phyloP scores from a whole-genome alignment of 2,329 filamentous ascomycete species.

The Torrubiella hemipterigena region DNA sequence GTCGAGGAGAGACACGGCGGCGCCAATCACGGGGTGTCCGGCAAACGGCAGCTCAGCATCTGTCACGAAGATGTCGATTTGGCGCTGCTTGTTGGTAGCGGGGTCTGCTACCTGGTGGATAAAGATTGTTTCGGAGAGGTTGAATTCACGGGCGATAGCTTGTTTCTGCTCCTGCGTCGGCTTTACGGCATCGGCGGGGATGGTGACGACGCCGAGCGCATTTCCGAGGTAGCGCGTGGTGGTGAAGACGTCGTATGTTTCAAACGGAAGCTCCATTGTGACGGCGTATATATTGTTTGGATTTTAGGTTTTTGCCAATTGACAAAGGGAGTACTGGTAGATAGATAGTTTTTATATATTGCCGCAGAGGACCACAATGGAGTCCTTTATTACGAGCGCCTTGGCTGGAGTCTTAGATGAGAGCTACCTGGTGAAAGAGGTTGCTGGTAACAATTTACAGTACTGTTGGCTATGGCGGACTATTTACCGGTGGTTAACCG shows the following conservation, averaged over 20 bases:
- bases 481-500: too few relatives aligned
- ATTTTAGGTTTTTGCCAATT: too few relatives aligned
- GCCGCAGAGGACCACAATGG: too few relatives aligned
- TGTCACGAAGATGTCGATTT: conserved; percentile 48
- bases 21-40: conserved; percentile 50
- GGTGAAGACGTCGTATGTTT: conserved; percentile 48
- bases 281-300: too few relatives aligned
- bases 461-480: too few relatives aligned
- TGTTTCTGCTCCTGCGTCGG: conserved; percentile 43
- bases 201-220: conserved; percentile 45
- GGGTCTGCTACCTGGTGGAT: conserved; percentile 33
- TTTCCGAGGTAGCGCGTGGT: conserved; percentile 40
- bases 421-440: neutral
- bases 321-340: too few relatives aligned
- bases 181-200: conserved; percentile 27
- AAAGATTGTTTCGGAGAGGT: conserved; percentile 53
- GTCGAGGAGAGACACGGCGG: conserved; percentile 34
- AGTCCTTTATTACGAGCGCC: too few relatives aligned
- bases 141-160: conserved; percentile 48
- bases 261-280: conserved; percentile 31
- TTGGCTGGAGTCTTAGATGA: too few relatives aligned
- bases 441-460: too few relatives aligned
- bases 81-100: conserved; percentile 18
- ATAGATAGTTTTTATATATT: too few relatives aligned
- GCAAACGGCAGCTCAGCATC: conserved; percentile 46